These are phyloP conservation scores for Talaromyces sp. DNA, from an alignment of 2,329 filamentous ascomycete genomes.

Conservation along the genomic window DNA sequence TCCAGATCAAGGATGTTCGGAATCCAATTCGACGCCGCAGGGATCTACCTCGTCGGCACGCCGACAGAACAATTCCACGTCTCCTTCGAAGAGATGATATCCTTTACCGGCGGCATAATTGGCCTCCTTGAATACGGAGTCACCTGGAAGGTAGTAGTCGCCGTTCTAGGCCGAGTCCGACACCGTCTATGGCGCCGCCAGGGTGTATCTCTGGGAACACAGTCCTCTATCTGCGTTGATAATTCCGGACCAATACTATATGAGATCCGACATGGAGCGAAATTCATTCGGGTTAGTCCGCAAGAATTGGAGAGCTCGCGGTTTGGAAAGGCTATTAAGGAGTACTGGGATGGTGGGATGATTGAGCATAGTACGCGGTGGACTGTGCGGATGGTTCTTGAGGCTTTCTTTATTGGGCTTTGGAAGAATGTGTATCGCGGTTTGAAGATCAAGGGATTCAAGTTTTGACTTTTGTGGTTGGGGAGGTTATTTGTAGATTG, in stretches of 20 bases:
- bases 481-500: too few relatives aligned
- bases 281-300: conserved; percentile 15
- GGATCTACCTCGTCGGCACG: conserved; percentile 25
- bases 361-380: background rate
- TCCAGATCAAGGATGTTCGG: conserved; percentile 24
- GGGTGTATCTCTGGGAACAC: conserved; percentile 9
- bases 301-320: conserved; percentile 18
- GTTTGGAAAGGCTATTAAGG: conserved; percentile 20
- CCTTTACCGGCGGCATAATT: conserved; percentile 18
- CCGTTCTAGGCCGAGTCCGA: conserved; percentile 11
- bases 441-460: conserved; percentile 1
- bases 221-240: conserved; percentile 20
- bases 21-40: conserved; percentile 24
- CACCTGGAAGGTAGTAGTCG: conserved; percentile 18
- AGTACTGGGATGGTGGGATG: conserved; percentile 21
- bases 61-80: conserved; percentile 21
- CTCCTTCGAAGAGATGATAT: conserved; percentile 24
- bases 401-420: conserved; percentile 19
- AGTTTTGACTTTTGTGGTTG: background rate
- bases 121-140: conserved; percentile 24
- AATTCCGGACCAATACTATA: conserved; percentile 21
- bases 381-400: conserved; percentile 12
- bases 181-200: conserved; percentile 15
- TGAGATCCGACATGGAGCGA: conserved; percentile 18
- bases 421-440: conserved; percentile 11